These are phyloP conservation scores for Neopestalotiopsis sp. DNA, from an alignment of 2,329 filamentous ascomycete genomes.

Conservation along the genomic window DNA sequence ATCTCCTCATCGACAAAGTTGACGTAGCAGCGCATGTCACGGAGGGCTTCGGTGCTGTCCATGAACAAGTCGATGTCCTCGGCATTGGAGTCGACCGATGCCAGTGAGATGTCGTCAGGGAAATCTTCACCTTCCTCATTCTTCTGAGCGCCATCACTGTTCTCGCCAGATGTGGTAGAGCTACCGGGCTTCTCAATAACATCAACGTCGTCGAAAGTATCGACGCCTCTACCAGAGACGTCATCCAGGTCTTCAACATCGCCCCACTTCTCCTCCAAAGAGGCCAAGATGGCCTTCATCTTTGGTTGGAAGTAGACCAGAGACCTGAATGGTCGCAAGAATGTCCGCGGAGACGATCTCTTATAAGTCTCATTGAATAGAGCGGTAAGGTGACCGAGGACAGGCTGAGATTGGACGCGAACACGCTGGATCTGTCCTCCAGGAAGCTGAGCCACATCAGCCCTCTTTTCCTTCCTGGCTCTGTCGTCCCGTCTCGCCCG, in stretches of 20 bases:
- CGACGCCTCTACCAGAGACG: constrained; percentile 29
- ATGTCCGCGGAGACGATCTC: constrained; percentile 43
- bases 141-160: not conserved
- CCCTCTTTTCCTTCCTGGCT: constrained; percentile 22
- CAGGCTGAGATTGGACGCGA: constrained; percentile 46
- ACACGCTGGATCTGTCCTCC: constrained; percentile 37
- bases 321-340: constrained; percentile 47
- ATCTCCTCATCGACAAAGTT: constrained; percentile 49
- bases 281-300: constrained; percentile 44
- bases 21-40: constrained; percentile 49
- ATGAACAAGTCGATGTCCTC: constrained; percentile 43
- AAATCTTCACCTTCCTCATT: constrained; percentile 27
- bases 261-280: constrained; percentile 48
- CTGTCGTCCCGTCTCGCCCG: constrained; percentile 24
- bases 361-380: constrained; percentile 36
- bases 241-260: constrained; percentile 42
- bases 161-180: constrained; percentile 4
- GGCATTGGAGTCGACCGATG: constrained; percentile 43
- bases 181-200: constrained; percentile 27
- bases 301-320: constrained; percentile 47
- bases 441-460: constrained; percentile 26
- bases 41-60: constrained; percentile 45
- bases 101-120: constrained; percentile 38
- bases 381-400: constrained; percentile 45
- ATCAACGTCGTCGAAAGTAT: constrained; percentile 36